A percentile compares a stretch with the other conserved stretches of the same genome.
phyloP scores from a whole-genome alignment of 768 basidiomycete genomes.

The Suillus lakei region DNA sequence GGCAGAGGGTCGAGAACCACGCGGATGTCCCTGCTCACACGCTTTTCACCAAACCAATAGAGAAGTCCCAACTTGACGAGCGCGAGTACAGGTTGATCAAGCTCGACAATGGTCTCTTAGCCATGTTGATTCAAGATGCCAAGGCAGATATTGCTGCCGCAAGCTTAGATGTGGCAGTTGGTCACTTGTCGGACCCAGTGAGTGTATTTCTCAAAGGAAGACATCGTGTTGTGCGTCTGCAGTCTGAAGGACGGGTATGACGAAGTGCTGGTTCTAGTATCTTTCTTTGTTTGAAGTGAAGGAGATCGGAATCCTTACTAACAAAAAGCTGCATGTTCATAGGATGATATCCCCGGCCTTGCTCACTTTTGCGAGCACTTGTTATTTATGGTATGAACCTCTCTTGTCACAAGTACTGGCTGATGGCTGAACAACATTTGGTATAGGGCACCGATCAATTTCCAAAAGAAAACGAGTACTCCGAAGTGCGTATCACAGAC shows the following conservation, averaged over 20 bases:
- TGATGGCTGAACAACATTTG: conserved; percentile 12
- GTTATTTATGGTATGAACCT: conserved; percentile 82
- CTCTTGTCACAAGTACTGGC: background rate
- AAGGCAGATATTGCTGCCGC: conserved; percentile 95
- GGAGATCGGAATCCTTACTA: background rate
- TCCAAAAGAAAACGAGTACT: conserved; percentile 94
- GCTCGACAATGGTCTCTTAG: conserved; percentile 90
- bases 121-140: conserved; percentile 79
- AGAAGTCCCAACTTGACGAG: conserved; percentile 78
- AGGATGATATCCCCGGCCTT: conserved; percentile 90
- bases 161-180: conserved; percentile 92
- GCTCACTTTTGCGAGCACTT: conserved; percentile 97
- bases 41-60: conserved; percentile 62
- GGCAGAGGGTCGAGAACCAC: conserved; percentile 20
- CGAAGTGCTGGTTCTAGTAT: background rate
- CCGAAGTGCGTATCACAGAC: conserved; percentile 56
- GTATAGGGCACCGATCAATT: conserved; percentile 79
- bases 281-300: background rate
- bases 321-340: background rate
- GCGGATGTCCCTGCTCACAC: conserved; percentile 48
- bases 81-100: conserved; percentile 80
- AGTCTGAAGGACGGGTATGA: background rate
- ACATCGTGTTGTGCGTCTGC: background rate
- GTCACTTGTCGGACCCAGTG: conserved; percentile 92
- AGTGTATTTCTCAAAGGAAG: conserved; percentile 32